phyloP scores from a whole-genome alignment of 2,329 filamentous ascomycete genomes.

The Elsinoe australis region DNA sequence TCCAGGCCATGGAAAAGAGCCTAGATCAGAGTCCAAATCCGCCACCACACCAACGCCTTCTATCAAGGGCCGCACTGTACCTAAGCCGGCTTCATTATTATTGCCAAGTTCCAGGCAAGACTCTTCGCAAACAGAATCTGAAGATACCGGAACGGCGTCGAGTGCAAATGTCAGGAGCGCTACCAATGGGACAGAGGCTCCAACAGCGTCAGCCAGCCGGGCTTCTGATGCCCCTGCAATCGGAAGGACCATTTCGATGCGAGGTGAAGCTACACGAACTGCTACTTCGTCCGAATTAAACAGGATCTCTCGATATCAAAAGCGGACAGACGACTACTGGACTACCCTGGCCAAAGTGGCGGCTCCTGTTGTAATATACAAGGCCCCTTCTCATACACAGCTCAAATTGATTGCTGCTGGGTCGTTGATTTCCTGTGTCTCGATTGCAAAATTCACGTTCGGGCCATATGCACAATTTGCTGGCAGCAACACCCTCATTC shows the following conservation, averaged over 20 bases:
- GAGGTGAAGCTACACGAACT: background rate
- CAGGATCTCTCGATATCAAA: background rate
- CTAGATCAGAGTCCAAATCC: no score
- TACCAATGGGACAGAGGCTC: no score
- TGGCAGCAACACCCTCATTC: slow-evolving; percentile 2
- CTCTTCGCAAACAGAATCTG: no score
- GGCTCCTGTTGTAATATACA: slow-evolving; percentile 14
- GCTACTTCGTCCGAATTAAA: background rate
- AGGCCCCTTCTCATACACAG: slow-evolving; percentile 12
- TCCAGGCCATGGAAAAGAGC: background rate
- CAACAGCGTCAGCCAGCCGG: no score
- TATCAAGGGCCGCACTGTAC: background rate
- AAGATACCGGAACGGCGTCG: no score
- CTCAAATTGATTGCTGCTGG: background rate
- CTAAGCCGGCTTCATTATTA: background rate
- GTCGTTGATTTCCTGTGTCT: slow-evolving; percentile 13
- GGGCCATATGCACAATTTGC: slow-evolving; percentile 7
- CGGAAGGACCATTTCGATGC: no score
- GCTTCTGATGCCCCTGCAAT: no score
- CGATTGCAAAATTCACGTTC: slow-evolving; percentile 12
- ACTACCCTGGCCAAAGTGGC: background rate
- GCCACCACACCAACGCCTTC: no score
- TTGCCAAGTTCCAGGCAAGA: background rate
- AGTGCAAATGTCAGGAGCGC: no score
- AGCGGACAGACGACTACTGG: slow-evolving; percentile 3